These are phyloP conservation scores for Solanum phureja DNA, from an alignment of 257 asterid genomes.

Conservation along the genomic window DNA sequence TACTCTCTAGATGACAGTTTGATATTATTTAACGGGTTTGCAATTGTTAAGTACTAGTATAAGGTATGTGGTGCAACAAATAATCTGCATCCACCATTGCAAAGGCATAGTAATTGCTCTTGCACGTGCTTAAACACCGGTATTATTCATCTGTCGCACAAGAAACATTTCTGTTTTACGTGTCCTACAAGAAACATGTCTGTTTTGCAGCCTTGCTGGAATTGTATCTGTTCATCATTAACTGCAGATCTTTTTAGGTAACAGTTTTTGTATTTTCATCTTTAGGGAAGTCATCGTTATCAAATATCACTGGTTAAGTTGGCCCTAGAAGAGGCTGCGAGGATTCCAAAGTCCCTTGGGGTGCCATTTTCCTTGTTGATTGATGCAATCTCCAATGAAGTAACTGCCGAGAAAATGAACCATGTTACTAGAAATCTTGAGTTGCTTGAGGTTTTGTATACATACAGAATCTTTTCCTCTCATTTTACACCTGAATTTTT, in stretches of 20 bases:
- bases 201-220: background rate
- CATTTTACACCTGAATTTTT: background rate
- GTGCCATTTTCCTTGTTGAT: constrained; percentile 70
- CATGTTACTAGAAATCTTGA: constrained; percentile 33
- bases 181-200: background rate
- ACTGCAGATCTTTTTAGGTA: background rate
- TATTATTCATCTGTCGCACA: background rate
- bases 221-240: background rate
- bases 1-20: background rate
- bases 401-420: constrained; percentile 47
- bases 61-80: background rate
- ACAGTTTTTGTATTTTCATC: background rate
- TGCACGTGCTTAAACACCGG: background rate
- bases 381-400: constrained; percentile 46
- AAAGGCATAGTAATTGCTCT: background rate
- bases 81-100: background rate
- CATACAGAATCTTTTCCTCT: background rate
- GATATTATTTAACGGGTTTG: background rate
- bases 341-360: constrained; percentile 68
- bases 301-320: constrained; percentile 13
- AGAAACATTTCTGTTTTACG: background rate
- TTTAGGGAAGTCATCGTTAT: constrained; percentile 24
- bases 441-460: constrained; percentile 45
- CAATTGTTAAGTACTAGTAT: background rate
- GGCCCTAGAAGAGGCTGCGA: constrained; percentile 17